Evolutionary conservation across 805 yeast species (phyloP).

Genomic region (Metschnikowia kunwiensis): DNA sequence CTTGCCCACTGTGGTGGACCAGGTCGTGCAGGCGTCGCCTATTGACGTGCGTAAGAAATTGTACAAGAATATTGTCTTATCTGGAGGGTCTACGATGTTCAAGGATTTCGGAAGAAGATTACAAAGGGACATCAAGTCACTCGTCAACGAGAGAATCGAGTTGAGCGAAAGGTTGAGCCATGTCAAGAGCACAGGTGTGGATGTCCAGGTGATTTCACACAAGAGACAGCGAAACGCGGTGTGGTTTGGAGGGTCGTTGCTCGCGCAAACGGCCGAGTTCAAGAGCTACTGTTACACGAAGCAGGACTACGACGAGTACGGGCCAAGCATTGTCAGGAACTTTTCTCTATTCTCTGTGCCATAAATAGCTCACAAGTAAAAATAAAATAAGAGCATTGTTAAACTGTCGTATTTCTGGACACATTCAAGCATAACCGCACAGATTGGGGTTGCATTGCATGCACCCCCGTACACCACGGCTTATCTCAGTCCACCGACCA

Average conservation of each 20-base stretch:
- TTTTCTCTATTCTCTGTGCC: conserved; percentile 92
- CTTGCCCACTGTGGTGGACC: conserved; percentile 92
- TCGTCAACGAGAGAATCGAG: conserved; percentile 86
- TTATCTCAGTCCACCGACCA: conserved; percentile 5
- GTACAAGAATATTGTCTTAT: conserved; percentile 89
- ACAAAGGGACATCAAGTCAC: conserved; percentile 85
- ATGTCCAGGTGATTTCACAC: conserved; percentile 94
- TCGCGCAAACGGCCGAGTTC: conserved; percentile 97
- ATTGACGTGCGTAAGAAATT: conserved; percentile 97
- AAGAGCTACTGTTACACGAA: conserved; percentile 95
- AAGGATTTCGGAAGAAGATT: conserved; percentile 96
- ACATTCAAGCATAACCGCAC: no score
- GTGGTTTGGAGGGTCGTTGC: conserved; percentile 97
- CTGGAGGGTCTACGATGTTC: conserved; percentile 99
- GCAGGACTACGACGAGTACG: conserved; percentile 95
- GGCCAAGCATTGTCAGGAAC: conserved; percentile 96
- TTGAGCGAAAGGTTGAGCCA: conserved; percentile 74
- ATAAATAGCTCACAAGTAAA: conserved; percentile 25
- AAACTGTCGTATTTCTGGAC: no score
- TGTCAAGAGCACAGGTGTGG: conserved; percentile 85
- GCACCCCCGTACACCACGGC: conserved; percentile 15
- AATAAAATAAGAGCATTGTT: not conserved
- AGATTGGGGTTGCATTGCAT: no score
- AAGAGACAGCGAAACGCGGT: conserved; percentile 98
- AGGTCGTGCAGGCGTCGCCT: conserved; percentile 91